These are phyloP conservation scores for Colletotrichum falcatum DNA, from an alignment of 2,329 filamentous ascomycete species.

Conservation along the genomic window DNA sequence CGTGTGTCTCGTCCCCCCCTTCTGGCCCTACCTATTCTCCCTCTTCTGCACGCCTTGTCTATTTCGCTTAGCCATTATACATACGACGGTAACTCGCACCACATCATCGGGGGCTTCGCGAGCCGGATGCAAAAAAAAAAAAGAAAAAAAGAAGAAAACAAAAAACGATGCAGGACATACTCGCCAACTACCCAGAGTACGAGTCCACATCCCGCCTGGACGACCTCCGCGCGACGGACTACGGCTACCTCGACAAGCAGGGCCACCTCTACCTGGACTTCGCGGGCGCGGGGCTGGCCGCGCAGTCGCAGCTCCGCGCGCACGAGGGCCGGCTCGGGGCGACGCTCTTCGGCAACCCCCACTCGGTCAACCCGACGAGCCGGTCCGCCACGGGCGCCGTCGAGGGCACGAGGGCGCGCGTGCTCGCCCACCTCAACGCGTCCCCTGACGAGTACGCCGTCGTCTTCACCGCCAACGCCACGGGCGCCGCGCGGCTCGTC, in stretches of 20 bases:
- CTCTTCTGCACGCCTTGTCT: not conserved
- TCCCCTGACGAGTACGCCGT: constrained; percentile 53
- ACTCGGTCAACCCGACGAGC: constrained; percentile 54
- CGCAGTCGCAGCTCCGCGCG: constrained; percentile 48
- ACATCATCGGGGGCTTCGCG: too few species aligned
- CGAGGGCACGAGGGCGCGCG: constrained; percentile 47
- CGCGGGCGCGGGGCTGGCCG: constrained; percentile 53
- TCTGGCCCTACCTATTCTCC: not conserved
- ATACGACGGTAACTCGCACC: too few species aligned
- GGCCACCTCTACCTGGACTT: constrained; percentile 57
- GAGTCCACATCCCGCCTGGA: constrained; percentile 48
- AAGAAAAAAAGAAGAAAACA: too few species aligned
- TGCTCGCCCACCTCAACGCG: constrained; percentile 52
- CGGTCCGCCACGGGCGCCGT: constrained; percentile 50
- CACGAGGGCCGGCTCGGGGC: constrained; percentile 48
- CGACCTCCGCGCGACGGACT: constrained; percentile 49
- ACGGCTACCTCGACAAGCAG: constrained; percentile 53
- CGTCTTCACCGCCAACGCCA: constrained; percentile 56
- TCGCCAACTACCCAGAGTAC: constrained; percentile 51
- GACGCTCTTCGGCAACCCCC: constrained; percentile 55
- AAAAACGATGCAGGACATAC: constrained; percentile 27
- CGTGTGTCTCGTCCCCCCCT: too few species aligned
- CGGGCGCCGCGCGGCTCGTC: constrained; percentile 53
- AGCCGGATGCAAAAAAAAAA: not conserved
- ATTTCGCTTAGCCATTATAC: too few species aligned